Conservation (phyloP, 192 early-diverging fungal species). For the Coemansia biformis region DNA sequence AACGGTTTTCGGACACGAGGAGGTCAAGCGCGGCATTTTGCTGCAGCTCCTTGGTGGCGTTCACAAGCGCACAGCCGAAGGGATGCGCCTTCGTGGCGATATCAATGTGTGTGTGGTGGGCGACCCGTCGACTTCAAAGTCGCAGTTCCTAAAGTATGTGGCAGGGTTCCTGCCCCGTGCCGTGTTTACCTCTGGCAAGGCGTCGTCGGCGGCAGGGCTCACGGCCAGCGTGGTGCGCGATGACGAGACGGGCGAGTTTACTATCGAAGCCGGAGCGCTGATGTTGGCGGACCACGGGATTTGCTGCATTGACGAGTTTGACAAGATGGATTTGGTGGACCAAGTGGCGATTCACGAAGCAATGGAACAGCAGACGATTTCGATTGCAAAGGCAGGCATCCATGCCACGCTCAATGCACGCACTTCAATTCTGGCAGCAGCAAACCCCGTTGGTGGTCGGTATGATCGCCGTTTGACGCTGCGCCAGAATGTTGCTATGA, state of each 20-base stretch:
- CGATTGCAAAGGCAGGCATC: slow-evolving; percentile 93
- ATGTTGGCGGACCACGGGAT: slow-evolving; percentile 98
- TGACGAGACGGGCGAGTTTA: slow-evolving; percentile 96
- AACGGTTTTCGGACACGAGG: slow-evolving; percentile 88
- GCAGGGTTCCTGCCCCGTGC: slow-evolving; percentile 85
- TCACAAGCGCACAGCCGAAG: slow-evolving; percentile 87
- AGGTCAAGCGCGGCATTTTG: slow-evolving; percentile 91
- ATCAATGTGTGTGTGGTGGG: slow-evolving; percentile 97
- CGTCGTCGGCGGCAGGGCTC: slow-evolving; percentile 90
- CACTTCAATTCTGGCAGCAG: slow-evolving; percentile 92
- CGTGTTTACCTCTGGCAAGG: slow-evolving; percentile 94
- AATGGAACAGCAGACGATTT: slow-evolving; percentile 99
- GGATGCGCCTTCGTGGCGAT: slow-evolving; percentile 92
- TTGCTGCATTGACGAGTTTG: slow-evolving; percentile 98
- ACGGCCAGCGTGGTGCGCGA: slow-evolving; percentile 94
- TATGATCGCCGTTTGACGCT: slow-evolving; percentile 94
- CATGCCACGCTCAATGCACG: slow-evolving; percentile 93
- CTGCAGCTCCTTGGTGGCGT: slow-evolving; percentile 94
- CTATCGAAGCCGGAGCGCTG: slow-evolving; percentile 94
- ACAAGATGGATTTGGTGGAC: slow-evolving; percentile 95
- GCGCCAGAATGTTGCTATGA: slow-evolving; percentile 95
- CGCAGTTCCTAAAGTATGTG: slow-evolving; percentile 80
- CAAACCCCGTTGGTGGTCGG: slow-evolving; percentile 91
- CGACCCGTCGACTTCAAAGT: slow-evolving; percentile 92
- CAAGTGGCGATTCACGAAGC: slow-evolving; percentile 99